Conservation (phyloP, 208 protist genomes). For the Leishmania tropica region DNA sequence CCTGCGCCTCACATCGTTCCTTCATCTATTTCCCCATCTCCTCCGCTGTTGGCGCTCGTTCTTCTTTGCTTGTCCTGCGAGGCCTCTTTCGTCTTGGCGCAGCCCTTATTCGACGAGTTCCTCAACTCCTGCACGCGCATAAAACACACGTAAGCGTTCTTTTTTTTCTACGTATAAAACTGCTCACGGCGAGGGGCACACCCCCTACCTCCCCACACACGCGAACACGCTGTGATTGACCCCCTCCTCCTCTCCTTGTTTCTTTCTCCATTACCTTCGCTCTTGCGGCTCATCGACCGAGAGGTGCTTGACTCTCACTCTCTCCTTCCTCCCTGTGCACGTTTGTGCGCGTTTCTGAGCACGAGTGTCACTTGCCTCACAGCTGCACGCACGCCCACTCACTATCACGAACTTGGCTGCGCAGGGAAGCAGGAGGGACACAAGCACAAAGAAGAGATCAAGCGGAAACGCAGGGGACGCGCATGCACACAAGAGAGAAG, state of each 20-base stretch:
- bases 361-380: too few relatives aligned
- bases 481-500: neutral
- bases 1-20: neutral
- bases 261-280: neutral
- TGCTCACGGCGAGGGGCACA: too few relatives aligned
- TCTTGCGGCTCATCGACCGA: too few relatives aligned
- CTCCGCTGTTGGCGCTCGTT: neutral
- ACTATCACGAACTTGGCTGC: too few relatives aligned
- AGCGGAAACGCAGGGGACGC: neutral
- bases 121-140: neutral
- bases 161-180: too few relatives aligned
- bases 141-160: neutral
- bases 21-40: neutral
- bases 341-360: too few relatives aligned
- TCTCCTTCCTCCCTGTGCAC: too few relatives aligned
- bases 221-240: neutral
- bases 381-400: too few relatives aligned
- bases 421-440: neutral
- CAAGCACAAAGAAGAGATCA: neutral
- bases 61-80: neutral
- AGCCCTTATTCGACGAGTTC: neutral
- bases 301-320: too few relatives aligned
- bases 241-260: neutral
- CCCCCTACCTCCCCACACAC: neutral
- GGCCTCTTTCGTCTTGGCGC: neutral